Evolutionary conservation across 805 yeast genomes (phyloP).

Genomic region (Wickerhamiella slavikovae): DNA sequence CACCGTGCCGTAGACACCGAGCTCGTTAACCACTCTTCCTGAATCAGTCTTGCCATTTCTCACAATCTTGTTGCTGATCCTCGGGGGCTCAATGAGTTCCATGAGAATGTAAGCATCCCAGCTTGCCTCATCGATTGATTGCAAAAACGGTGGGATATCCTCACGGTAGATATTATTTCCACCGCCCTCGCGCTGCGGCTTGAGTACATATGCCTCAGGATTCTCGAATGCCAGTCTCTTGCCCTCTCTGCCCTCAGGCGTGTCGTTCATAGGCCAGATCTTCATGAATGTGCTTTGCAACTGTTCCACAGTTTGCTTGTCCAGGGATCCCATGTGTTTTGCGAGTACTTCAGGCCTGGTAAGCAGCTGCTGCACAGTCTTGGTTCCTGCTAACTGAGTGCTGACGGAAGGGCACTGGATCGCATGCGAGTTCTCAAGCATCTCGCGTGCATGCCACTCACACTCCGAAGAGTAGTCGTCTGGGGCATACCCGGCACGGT

Average conservation of each 20-base stretch:
- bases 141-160: slow-evolving; percentile 59
- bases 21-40: slow-evolving; percentile 74
- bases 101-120: slow-evolving; percentile 87
- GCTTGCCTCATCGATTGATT: slow-evolving; percentile 35
- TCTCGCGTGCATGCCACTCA: slow-evolving; percentile 62
- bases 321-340: slow-evolving; percentile 24
- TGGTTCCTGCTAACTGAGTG: slow-evolving; percentile 83
- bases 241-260: slow-evolving; percentile 38
- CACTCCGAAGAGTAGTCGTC: slow-evolving; percentile 42
- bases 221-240: slow-evolving; percentile 41
- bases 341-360: slow-evolving; percentile 32
- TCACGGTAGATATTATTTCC: slow-evolving; percentile 84
- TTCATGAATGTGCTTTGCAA: slow-evolving; percentile 51
- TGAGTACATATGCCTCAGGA: slow-evolving; percentile 62
- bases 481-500: slow-evolving; percentile 78
- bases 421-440: slow-evolving; percentile 55
- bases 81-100: slow-evolving; percentile 78
- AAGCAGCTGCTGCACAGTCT: slow-evolving; percentile 79
- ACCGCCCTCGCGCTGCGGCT: slow-evolving; percentile 98
- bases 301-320: slow-evolving; percentile 11
- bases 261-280: slow-evolving; percentile 68
- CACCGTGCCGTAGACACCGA: slow-evolving; percentile 76
- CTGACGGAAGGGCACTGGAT: slow-evolving; percentile 80
- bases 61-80: slow-evolving; percentile 44
- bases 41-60: slow-evolving; percentile 38